Conservation (phyloP, 768 basidiomycete genomes). For the Lentinula boryana region DNA sequence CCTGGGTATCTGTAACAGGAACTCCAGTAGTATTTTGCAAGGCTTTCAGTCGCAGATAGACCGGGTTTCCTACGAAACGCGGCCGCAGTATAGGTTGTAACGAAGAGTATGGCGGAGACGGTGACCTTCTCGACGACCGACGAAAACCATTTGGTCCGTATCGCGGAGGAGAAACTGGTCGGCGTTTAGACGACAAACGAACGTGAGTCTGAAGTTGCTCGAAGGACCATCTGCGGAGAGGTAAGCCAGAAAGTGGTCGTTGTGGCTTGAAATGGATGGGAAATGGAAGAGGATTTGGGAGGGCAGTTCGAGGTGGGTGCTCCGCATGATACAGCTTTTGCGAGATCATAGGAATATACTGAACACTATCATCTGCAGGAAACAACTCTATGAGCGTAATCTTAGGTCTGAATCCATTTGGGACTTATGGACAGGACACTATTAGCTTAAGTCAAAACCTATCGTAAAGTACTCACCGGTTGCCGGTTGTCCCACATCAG, state of each 20-base stretch:
- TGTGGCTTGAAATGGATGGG: conserved; percentile 29
- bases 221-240: conserved; percentile 17
- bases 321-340: conserved; percentile 20
- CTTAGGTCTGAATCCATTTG: conserved; percentile 3
- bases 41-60: conserved; percentile 4
- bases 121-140: not conserved
- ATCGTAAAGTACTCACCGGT: conserved; percentile 5
- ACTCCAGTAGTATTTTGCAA: conserved; percentile 3
- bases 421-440: not conserved
- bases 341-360: conserved; percentile 35
- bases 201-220: not conserved
- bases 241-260: conserved; percentile 35
- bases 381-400: conserved; percentile 7
- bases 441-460: not conserved
- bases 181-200: not conserved
- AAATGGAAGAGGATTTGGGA: conserved; percentile 27
- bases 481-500: not conserved
- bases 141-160: conserved; percentile 1
- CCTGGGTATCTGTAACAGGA: not conserved
- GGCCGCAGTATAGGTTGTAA: not conserved
- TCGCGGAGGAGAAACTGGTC: not conserved
- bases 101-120: not conserved
- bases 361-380: conserved; percentile 19
- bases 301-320: conserved; percentile 16
- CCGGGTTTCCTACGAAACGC: conserved; percentile 2